phyloP scores from a whole-genome alignment of 2,329 filamentous ascomycete species.

The Cryphonectria naterciae region DNA sequence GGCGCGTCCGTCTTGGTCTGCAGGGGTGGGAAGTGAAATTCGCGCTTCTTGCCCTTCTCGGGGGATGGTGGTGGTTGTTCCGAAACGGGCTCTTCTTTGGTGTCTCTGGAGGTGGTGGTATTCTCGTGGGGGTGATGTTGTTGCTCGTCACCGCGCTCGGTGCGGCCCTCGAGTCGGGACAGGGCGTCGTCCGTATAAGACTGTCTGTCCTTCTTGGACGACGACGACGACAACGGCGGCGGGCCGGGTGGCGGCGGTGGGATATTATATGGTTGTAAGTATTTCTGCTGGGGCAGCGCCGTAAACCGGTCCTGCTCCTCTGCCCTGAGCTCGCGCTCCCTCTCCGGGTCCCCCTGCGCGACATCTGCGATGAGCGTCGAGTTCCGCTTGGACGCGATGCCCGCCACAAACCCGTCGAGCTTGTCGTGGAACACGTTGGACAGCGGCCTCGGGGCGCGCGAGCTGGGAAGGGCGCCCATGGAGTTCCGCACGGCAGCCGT shows the following conservation, averaged over 20 bases:
- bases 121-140: constrained; percentile 42
- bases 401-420: constrained; percentile 84
- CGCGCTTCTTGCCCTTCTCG: constrained; percentile 41
- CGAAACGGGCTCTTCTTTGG: constrained; percentile 30
- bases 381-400: constrained; percentile 84
- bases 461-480: constrained; percentile 39
- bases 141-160: constrained; percentile 44
- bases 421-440: constrained; percentile 82
- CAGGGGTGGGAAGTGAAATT: constrained; percentile 64
- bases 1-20: constrained; percentile 51
- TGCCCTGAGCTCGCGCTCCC: constrained; percentile 75
- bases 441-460: constrained; percentile 64
- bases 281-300: constrained; percentile 72
- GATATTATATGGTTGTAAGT: constrained; percentile 59
- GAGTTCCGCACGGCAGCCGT: constrained; percentile 71
- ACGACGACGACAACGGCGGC: constrained; percentile 21
- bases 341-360: constrained; percentile 76
- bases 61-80: constrained; percentile 36
- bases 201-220: constrained; percentile 32
- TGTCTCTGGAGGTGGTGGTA: constrained; percentile 35
- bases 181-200: constrained; percentile 50
- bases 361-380: constrained; percentile 82
- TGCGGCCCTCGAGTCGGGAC: constrained; percentile 53
- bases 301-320: constrained; percentile 87
- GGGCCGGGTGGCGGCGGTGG: constrained; percentile 40